Percentiles rank a stretch among this genome's conserved stretches.
phyloP scores from a whole-genome alignment of 2,329 filamentous ascomycete genomes.

The Xylariaceae sp. region DNA sequence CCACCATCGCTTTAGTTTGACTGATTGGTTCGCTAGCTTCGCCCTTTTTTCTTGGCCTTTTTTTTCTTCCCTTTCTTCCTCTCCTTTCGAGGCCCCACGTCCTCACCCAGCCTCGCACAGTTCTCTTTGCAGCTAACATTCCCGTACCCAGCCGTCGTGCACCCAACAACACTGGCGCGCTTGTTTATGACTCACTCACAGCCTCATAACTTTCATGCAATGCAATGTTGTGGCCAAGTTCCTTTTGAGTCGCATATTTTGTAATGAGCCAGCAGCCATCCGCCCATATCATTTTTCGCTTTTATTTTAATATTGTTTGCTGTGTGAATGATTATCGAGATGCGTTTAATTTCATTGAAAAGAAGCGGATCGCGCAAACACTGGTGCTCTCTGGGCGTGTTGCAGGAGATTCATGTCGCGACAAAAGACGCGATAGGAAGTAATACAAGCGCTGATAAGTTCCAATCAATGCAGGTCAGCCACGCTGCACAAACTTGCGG shows the following conservation, averaged over 20 bases:
- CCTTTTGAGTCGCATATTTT: constrained; percentile 1
- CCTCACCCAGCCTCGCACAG: constrained; percentile 33
- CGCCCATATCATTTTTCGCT: too few species aligned
- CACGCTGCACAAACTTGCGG: constrained; percentile 18
- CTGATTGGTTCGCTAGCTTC: constrained; percentile 16
- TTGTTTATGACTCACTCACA: constrained; percentile 38
- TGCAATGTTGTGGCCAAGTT: constrained; percentile 14
- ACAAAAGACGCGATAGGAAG: constrained; percentile 2
- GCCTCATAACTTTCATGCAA: constrained; percentile 29
- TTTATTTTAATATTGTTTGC: neutral
- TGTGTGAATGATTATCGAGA: too few species aligned
- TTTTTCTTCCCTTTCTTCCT: constrained; percentile 18
- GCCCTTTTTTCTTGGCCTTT: constrained; percentile 15
- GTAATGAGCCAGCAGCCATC: neutral
- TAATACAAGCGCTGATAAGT: constrained; percentile 20
- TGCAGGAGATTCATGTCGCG: constrained; percentile 10
- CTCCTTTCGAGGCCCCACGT: constrained; percentile 23
- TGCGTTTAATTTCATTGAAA: too few species aligned
- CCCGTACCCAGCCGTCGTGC: constrained; percentile 25
- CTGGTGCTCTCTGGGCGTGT: neutral
- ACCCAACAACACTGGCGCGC: constrained; percentile 30
- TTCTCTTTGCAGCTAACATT: constrained; percentile 34
- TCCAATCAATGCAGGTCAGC: constrained; percentile 26
- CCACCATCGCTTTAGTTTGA: constrained; percentile 1
- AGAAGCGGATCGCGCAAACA: too few species aligned